Conservation (phyloP, 2,329 filamentous ascomycete species). For the Celoporthe dispersa region DNA sequence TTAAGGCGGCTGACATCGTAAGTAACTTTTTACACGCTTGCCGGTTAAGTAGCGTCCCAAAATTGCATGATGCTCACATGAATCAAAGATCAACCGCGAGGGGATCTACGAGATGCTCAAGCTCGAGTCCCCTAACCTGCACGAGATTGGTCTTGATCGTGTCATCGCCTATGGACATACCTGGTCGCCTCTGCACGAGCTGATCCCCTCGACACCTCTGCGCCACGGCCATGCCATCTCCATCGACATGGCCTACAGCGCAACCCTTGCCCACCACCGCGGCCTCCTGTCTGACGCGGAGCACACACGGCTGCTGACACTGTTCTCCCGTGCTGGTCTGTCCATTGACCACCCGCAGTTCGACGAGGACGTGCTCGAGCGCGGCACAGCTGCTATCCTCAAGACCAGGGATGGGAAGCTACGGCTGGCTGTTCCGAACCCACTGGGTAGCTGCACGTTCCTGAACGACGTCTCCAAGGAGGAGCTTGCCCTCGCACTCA, state of each 20-base stretch:
- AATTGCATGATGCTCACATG: constrained; percentile 27
- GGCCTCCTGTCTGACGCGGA: constrained; percentile 64
- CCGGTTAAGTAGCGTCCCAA: too few species aligned
- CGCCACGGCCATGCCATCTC: constrained; percentile 76
- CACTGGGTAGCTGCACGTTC: constrained; percentile 69
- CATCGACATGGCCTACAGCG: constrained; percentile 77
- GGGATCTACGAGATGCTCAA: constrained; percentile 75
- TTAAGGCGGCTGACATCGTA: constrained; percentile 59
- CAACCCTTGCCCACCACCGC: constrained; percentile 67
- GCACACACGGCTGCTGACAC: constrained; percentile 64
- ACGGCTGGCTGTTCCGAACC: constrained; percentile 69
- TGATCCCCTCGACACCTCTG: constrained; percentile 69
- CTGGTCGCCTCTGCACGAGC: constrained; percentile 74
- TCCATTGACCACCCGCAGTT: constrained; percentile 74
- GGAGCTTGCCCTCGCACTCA: constrained; percentile 65
- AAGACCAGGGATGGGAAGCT: constrained; percentile 73
- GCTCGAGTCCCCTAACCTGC: constrained; percentile 73
- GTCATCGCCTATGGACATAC: constrained; percentile 78
- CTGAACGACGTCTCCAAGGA: constrained; percentile 67
- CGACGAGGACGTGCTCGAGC: constrained; percentile 66
- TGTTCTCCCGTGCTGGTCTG: constrained; percentile 72
- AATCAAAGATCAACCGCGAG: constrained; percentile 62
- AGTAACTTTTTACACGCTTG: constrained; percentile 11
- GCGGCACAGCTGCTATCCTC: constrained; percentile 69
- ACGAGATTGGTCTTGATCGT: constrained; percentile 73